Evolutionary conservation across 2,329 filamentous ascomycete genomes (phyloP).

Genomic region (Botrytis pseudocinerea): DNA sequence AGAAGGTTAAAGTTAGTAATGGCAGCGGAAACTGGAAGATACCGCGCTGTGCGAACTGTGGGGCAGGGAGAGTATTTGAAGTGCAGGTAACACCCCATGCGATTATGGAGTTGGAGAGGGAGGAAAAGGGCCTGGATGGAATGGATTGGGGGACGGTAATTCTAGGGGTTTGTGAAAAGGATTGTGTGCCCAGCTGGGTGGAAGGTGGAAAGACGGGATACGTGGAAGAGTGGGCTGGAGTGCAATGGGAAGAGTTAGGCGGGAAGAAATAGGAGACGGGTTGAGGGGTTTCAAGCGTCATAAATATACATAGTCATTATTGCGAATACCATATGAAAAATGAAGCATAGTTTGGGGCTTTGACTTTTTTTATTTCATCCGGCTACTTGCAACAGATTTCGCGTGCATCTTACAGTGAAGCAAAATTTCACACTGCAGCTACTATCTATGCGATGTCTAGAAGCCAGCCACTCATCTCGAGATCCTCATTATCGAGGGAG

Average conservation of each 20-base stretch:
- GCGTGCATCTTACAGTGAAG: background rate
- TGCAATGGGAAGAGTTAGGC: conserved; percentile 87
- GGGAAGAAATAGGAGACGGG: conserved; percentile 25
- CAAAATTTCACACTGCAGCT: conserved; percentile 8
- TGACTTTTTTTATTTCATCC: conserved; percentile 14
- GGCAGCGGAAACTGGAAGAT: conserved; percentile 49
- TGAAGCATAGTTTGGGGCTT: conserved; percentile 12
- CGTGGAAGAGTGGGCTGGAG: conserved; percentile 93
- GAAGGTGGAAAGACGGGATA: conserved; percentile 65
- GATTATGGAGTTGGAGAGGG: conserved; percentile 82
- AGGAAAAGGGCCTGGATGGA: conserved; percentile 69
- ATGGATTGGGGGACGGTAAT: conserved; percentile 99
- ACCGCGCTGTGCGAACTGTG: conserved; percentile 76
- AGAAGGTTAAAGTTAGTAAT: conserved; percentile 30
- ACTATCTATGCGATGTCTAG: conserved; percentile 13
- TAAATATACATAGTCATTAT: conserved; percentile 7
- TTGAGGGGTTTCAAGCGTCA: background rate
- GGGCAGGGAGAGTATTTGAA: conserved; percentile 77
- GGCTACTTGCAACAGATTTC: conserved; percentile 15
- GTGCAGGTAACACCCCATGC: conserved; percentile 88
- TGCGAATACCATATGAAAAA: conserved; percentile 11
- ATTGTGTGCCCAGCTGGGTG: conserved; percentile 67
- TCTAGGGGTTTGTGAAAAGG: conserved; percentile 76
- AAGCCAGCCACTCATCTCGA: conserved; percentile 18
- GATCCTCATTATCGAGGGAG: conserved; percentile 13